Percentiles rank a stretch among this genome's conserved stretches.
phyloP scores from a whole-genome alignment of 2,329 filamentous ascomycete genomes.

The Fonsecaea pugnacius region DNA sequence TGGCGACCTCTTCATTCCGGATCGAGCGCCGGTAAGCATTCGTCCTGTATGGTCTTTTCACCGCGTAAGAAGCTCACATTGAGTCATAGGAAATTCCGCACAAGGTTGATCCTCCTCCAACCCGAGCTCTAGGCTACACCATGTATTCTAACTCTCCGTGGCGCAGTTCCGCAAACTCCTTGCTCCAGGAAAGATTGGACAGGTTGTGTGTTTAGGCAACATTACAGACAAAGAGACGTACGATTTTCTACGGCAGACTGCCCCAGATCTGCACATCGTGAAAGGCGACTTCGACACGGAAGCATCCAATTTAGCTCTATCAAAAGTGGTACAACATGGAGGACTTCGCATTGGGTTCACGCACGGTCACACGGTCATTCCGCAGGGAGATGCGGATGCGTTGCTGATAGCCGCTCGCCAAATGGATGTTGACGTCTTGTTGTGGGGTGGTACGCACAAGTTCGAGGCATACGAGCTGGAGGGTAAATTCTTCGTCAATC shows the following conservation, averaged over 20 bases:
- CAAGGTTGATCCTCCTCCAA: conserved; percentile 66
- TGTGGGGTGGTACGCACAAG: conserved; percentile 71
- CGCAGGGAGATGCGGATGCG: conserved; percentile 69
- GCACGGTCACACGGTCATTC: conserved; percentile 72
- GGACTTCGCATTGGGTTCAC: conserved; percentile 71
- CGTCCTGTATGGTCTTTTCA: conserved; percentile 27
- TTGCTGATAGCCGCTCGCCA: conserved; percentile 70
- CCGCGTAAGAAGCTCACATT: conserved; percentile 5
- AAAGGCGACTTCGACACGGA: conserved; percentile 73
- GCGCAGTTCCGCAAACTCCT: conserved; percentile 81
- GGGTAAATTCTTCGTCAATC: conserved; percentile 73
- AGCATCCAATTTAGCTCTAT: conserved; percentile 66
- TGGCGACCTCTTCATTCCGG: conserved; percentile 91
- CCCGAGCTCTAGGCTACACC: background rate
- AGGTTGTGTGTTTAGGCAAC: conserved; percentile 79
- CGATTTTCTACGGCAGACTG: conserved; percentile 76
- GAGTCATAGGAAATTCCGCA: conserved; percentile 71
- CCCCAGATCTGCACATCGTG: conserved; percentile 72
- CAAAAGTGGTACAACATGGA: conserved; percentile 72
- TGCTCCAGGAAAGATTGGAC: conserved; percentile 79
- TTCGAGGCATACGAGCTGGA: conserved; percentile 75
- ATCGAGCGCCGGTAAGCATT: conserved; percentile 73
- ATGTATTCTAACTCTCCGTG: conserved; percentile 18
- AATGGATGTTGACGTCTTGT: conserved; percentile 71
- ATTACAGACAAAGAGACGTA: conserved; percentile 79